These are phyloP conservation scores for fission yeast (Schizosaccharomyces pombe) DNA, from an alignment of 805 yeast species.

Conservation along the genomic window DNA sequence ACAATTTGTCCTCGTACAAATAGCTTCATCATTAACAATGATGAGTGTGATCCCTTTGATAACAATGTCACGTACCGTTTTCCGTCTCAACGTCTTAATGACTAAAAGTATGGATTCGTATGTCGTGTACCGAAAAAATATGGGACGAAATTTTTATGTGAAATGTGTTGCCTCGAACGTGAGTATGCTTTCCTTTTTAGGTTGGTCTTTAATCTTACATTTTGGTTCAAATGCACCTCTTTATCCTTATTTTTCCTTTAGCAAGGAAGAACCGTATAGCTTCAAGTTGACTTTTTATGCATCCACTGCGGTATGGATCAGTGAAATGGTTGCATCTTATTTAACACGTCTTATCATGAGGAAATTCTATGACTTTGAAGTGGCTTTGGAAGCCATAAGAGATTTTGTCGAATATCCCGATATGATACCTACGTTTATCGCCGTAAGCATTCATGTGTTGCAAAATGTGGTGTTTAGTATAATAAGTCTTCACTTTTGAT, in stretches of 20 bases:
- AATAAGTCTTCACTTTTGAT: background rate
- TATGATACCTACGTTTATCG: background rate
- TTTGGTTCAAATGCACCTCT: slow-evolving; percentile 2
- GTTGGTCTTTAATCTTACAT: slow-evolving; percentile 4
- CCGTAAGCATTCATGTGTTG: slow-evolving; percentile 4
- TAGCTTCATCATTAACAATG: background rate
- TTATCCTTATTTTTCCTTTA: slow-evolving; percentile 3
- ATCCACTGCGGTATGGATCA: slow-evolving; percentile 2
- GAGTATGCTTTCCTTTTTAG: slow-evolving; percentile 4
- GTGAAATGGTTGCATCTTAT: background rate
- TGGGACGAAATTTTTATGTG: slow-evolving; percentile 2
- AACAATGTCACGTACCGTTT: background rate
- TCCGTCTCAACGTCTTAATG: background rate
- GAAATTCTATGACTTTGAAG: background rate
- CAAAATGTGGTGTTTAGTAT: slow-evolving; percentile 3
- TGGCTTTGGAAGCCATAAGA: slow-evolving; percentile 1
- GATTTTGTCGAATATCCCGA: slow-evolving; percentile 3
- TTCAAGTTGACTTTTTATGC: background rate
- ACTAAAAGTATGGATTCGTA: background rate
- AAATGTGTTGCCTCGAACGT: slow-evolving; percentile 2
- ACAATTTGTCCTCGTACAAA: slow-evolving; percentile 2
- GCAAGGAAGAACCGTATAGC: background rate
- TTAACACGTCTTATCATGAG: background rate
- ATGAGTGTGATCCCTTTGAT: slow-evolving; percentile 1
- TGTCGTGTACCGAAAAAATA: background rate